Evolutionary conservation across 2,329 filamentous ascomycete genomes (phyloP).

Genomic region (Pseudonectria buxi): DNA sequence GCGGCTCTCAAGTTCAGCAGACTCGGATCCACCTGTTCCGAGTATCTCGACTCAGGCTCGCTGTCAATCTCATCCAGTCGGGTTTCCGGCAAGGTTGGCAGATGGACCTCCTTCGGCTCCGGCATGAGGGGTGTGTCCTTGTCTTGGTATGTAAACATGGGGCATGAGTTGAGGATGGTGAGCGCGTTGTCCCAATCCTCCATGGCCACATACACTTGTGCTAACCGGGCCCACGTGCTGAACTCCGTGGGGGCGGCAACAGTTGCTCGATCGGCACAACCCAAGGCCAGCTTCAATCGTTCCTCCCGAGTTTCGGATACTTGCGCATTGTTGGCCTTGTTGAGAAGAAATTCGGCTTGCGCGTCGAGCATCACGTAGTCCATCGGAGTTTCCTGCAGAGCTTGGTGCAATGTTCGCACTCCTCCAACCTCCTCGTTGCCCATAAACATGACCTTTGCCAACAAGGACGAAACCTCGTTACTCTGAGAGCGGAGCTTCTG

Average conservation of each 20-base stretch:
- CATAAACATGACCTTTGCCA: constrained; percentile 87
- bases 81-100: constrained; percentile 83
- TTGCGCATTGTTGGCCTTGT: constrained; percentile 61
- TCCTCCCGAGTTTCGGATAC: constrained; percentile 52
- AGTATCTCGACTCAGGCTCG: constrained; percentile 71
- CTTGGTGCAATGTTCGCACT: constrained; percentile 78
- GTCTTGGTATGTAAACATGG: constrained; percentile 99
- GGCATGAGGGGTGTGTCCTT: constrained; percentile 95
- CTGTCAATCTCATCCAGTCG: constrained; percentile 95
- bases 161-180: constrained; percentile 93
- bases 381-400: constrained; percentile 88
- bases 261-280: constrained; percentile 89
- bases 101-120: constrained; percentile 77
- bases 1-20: constrained; percentile 80
- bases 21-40: constrained; percentile 81
- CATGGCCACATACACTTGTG: constrained; percentile 86
- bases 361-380: constrained; percentile 95
- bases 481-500: constrained; percentile 90
- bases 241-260: constrained; percentile 96
- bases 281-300: constrained; percentile 77
- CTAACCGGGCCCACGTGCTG: constrained; percentile 88
- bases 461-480: constrained; percentile 85
- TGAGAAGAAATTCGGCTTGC: constrained; percentile 84
- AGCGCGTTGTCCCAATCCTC: constrained; percentile 97
- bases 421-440: constrained; percentile 97